Evolutionary conservation across 2,329 filamentous ascomycete species (phyloP).

Genomic region (Verticillium dahliae): DNA sequence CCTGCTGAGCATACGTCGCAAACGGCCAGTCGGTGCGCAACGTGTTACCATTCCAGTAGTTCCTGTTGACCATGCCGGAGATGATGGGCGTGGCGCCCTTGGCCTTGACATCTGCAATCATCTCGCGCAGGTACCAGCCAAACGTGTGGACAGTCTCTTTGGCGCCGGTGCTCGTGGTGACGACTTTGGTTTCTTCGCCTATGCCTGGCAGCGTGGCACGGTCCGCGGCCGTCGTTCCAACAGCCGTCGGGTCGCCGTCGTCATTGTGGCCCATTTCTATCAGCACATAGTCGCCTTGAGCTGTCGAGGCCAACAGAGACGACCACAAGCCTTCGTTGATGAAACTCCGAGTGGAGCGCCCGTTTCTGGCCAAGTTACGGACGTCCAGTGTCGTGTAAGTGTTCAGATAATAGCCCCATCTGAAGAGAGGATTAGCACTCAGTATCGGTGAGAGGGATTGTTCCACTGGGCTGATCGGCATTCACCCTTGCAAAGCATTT

Average conservation of each 20-base stretch:
- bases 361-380: conserved; percentile 11
- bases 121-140: conserved; percentile 17
- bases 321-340: conserved; percentile 15
- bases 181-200: conserved; percentile 12
- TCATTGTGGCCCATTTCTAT: conserved; percentile 20
- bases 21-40: conserved; percentile 15
- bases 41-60: conserved; percentile 10
- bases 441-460: too few species aligned
- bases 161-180: conserved; percentile 11
- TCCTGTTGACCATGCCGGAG: conserved; percentile 18
- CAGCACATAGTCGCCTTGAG: conserved; percentile 13
- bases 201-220: conserved; percentile 16
- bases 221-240: conserved; percentile 11
- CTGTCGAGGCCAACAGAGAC: conserved; percentile 7
- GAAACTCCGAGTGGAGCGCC: conserved; percentile 13
- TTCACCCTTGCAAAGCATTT: background rate
- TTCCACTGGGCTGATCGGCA: background rate
- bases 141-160: conserved; percentile 17
- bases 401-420: conserved; percentile 11
- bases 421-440: background rate
- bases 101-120: conserved; percentile 17
- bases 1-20: conserved; percentile 13
- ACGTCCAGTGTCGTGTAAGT: conserved; percentile 7
- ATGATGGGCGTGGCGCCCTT: conserved; percentile 14
- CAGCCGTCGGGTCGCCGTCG: conserved; percentile 13